Percentiles rank a stretch among this genome's conserved stretches.
phyloP scores from a whole-genome alignment of 306 rosid species.

The Dalbergia cochinchinensis region DNA sequence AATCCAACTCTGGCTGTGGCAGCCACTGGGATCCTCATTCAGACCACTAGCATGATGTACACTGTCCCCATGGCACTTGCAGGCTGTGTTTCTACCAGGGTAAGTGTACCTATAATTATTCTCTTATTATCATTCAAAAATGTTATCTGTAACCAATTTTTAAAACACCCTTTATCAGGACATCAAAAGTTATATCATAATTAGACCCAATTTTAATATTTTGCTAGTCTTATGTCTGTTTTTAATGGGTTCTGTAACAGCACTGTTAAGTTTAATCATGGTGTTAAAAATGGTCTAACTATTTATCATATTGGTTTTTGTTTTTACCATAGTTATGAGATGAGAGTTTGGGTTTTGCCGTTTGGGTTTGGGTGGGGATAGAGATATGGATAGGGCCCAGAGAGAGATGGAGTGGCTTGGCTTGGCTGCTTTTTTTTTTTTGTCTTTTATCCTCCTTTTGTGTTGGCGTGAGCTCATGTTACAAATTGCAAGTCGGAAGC shows the following conservation, averaged over 20 bases:
- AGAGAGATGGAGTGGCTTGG: conserved; percentile 21
- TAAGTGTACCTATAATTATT: conserved; percentile 22
- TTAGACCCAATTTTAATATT: too few relatives aligned
- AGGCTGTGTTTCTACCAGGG: conserved; percentile 95
- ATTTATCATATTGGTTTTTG: neutral
- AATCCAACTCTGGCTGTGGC: conserved; percentile 84
- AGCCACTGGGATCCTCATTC: conserved; percentile 94
- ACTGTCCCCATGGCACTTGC: conserved; percentile 98
- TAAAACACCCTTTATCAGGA: too few relatives aligned
- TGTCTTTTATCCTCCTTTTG: conserved; percentile 3
- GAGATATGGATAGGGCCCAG: conserved; percentile 9
- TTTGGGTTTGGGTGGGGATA: conserved; percentile 1
- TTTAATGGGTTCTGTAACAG: too few relatives aligned
- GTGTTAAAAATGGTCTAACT: too few relatives aligned
- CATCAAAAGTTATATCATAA: too few relatives aligned
- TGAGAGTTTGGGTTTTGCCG: neutral
- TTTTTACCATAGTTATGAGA: conserved; percentile 1
- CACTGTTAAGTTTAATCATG: too few relatives aligned
- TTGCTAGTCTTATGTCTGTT: too few relatives aligned
- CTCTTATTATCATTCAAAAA: neutral
- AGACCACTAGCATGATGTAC: conserved; percentile 98
- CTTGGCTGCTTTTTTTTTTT: conserved; percentile 1
- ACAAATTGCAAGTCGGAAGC: neutral
- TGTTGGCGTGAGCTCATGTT: conserved; percentile 1
- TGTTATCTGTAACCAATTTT: too few relatives aligned